These are phyloP conservation scores for Cystoderma amianthinum DNA, from an alignment of 768 basidiomycete species.

Conservation along the genomic window DNA sequence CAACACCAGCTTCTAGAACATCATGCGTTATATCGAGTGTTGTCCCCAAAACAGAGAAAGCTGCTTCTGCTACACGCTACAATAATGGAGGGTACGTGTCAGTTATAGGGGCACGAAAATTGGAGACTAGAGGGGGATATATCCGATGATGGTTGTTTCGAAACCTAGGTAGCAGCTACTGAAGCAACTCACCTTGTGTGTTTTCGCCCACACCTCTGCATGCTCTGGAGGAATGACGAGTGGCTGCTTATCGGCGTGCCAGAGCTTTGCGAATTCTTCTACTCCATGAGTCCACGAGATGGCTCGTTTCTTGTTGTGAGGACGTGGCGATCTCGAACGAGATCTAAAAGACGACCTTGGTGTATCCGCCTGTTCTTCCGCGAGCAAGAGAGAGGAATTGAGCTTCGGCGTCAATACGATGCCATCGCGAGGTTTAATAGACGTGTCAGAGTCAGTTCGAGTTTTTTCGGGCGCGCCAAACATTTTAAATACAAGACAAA, in stretches of 20 bases:
- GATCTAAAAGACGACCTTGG: background rate
- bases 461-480: too few relatives aligned
- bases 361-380: background rate
- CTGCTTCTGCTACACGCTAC: conserved; percentile 30
- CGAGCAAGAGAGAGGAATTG: background rate
- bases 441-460: too few relatives aligned
- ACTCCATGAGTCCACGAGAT: background rate
- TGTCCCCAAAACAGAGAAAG: conserved; percentile 31
- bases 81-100: background rate
- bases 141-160: too few relatives aligned
- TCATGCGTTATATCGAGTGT: conserved; percentile 37
- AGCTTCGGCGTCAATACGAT: too few relatives aligned
- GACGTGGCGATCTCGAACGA: background rate
- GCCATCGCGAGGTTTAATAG: too few relatives aligned
- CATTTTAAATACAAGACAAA: too few relatives aligned
- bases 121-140: too few relatives aligned
- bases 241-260: too few relatives aligned
- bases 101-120: background rate
- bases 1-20: conserved; percentile 29
- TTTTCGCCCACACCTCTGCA: background rate
- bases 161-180: background rate
- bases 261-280: background rate
- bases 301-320: background rate
- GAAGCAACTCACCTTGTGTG: background rate
- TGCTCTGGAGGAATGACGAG: background rate